Percentiles rank a stretch among this genome's conserved stretches.
Evolutionary conservation across 208 protist genomes (phyloP).

Genomic region (Acanthamoeba quina): DNA sequence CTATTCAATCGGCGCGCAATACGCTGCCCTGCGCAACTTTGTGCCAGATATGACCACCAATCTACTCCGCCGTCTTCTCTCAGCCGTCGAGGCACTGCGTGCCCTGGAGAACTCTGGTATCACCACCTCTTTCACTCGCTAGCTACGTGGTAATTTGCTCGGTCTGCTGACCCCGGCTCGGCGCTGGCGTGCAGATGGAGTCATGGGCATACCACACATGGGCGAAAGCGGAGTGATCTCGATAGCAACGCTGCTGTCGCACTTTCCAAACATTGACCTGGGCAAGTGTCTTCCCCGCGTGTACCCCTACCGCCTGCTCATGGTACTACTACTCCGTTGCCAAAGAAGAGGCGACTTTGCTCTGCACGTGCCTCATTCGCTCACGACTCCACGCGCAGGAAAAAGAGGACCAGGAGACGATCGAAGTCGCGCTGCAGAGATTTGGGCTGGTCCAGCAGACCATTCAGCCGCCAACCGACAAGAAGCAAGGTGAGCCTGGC

Average conservation of each 20-base stretch:
- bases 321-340: background rate
- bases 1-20: slow-evolving; percentile 64
- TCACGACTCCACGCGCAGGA: background rate
- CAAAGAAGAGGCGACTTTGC: background rate
- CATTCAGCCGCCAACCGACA: background rate
- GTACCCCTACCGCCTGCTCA: slow-evolving; percentile 44
- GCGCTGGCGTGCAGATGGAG: background rate
- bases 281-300: slow-evolving; percentile 20
- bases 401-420: slow-evolving; percentile 65
- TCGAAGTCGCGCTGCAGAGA: slow-evolving; percentile 44
- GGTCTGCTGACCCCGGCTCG: background rate
- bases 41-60: slow-evolving; percentile 29
- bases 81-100: slow-evolving; percentile 41
- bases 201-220: slow-evolving; percentile 59
- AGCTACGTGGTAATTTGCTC: background rate
- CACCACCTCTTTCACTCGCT: background rate
- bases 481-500: background rate
- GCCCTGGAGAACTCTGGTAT: slow-evolving; percentile 56
- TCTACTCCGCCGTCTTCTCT: slow-evolving; percentile 50
- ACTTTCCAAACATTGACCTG: slow-evolving; percentile 2
- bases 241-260: background rate
- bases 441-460: slow-evolving; percentile 27
- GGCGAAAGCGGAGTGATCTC: slow-evolving; percentile 55
- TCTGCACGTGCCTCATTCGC: background rate
- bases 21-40: slow-evolving; percentile 30